Base-by-base conservation (phyloP, 1,284 basidiomycete genomes). In the Irpex sp. region DNA sequence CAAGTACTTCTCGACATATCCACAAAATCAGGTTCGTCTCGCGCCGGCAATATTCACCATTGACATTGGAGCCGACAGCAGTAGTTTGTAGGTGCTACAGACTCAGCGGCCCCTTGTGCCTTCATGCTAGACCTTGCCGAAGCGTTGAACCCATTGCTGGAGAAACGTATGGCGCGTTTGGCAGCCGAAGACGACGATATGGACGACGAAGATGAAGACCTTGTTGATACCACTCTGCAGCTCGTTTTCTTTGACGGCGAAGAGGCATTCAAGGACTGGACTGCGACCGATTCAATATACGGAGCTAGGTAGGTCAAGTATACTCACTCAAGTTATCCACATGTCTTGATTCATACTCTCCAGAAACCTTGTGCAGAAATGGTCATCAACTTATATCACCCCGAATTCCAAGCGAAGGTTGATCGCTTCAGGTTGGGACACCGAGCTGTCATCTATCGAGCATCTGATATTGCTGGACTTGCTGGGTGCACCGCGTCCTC, bases 221-320 rank as follows among this genome's bases (percentile, higher is more conserved):
- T 90, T 21, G 84, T 83, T 0, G 88, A 90, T 65, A 93, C 90
- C 6, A 97, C 97, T 0, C 76, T 99, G 13, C 95, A 98, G 74
- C 80, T 99, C n/a, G 81, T 99, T 19, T 97, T 99, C 72, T 96
- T 99, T 66, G 98, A 99, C 70, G 97, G 97, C 3, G 97, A 99
- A 75, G 97, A 99, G 76, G 97, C 97, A 0, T 98, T 96, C 76
- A 81, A 87, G 39, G 80, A 85, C 46, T 99, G 97, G 97, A 94
- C 95, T 1, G 83, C 83, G 39, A 87, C 83, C 0, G 97, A 99
- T 75, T 96, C 93, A 1, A 89, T 96, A 56, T 99, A 99, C 73
- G 97, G 97, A 21, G 90, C 95, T 49, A 87, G 91, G 93, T 94
- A 69, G 62, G 77, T 73, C 5, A 46, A 35, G 31, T 31, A 17